Conservation (phyloP, 2,329 filamentous ascomycete genomes). For the Trichoderma citrinoviride region DNA sequence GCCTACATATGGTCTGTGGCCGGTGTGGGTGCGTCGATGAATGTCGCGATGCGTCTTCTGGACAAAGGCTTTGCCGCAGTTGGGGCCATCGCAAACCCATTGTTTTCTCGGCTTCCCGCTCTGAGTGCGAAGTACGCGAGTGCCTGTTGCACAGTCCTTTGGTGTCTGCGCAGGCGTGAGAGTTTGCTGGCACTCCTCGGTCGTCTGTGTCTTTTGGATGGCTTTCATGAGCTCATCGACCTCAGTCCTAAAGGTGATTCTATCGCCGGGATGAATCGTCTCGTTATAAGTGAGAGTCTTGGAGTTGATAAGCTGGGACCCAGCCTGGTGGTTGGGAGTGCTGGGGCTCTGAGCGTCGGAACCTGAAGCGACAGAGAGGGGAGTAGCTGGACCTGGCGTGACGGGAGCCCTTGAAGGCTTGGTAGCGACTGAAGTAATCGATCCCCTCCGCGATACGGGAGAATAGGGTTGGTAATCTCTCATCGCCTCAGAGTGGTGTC, state of each 20-base stretch:
- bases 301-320: constrained; percentile 26
- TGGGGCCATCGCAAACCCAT: constrained; percentile 70
- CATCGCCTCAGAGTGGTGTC: constrained; percentile 30
- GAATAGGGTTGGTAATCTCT: constrained; percentile 37
- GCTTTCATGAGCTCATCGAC: constrained; percentile 87
- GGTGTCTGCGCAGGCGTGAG: constrained; percentile 27
- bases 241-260: constrained; percentile 72
- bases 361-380: constrained; percentile 23
- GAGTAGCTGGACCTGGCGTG: constrained; percentile 4
- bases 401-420: constrained; percentile 18
- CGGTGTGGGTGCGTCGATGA: constrained; percentile 83
- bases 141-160: not conserved
- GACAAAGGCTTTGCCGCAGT: constrained; percentile 77
- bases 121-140: constrained; percentile 27
- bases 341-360: constrained; percentile 22
- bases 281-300: constrained; percentile 47
- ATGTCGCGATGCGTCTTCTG: constrained; percentile 94
- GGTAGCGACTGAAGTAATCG: constrained; percentile 25
- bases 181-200: constrained; percentile 32
- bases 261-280: constrained; percentile 45
- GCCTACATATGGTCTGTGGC: constrained; percentile 83
- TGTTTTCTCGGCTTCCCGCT: constrained; percentile 49
- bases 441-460: constrained; percentile 35
- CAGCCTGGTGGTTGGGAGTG: constrained; percentile 16
- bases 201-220: constrained; percentile 67